Percentiles rank a stretch among this genome's conserved stretches.
Conservation (phyloP, 2,329 filamentous ascomycete genomes). For the Cordyceps pruinosa region DNA sequence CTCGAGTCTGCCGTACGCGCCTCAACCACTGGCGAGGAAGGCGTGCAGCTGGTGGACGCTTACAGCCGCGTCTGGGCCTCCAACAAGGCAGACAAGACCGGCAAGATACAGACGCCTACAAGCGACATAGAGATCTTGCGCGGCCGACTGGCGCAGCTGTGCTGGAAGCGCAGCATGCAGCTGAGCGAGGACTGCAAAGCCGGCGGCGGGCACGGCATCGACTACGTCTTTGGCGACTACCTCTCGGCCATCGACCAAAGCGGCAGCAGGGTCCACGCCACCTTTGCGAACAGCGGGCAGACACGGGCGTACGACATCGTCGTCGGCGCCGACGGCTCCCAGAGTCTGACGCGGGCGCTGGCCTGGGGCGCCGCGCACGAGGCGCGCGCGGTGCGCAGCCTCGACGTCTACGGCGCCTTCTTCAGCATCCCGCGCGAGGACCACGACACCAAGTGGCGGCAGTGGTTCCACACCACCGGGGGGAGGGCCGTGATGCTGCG, state of each 20-base stretch:
- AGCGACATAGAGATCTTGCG: constrained; percentile 56
- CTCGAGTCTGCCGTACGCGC: constrained; percentile 30
- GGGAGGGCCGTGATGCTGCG: constrained; percentile 30
- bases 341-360: constrained; percentile 39
- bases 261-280: constrained; percentile 25
- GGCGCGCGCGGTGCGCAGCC: constrained; percentile 20
- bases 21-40: constrained; percentile 39
- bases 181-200: constrained; percentile 36
- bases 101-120: constrained; percentile 38
- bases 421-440: constrained; percentile 30
- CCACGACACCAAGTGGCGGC: constrained; percentile 19
- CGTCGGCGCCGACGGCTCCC: constrained; percentile 48
- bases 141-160: constrained; percentile 37
- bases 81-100: constrained; percentile 33
- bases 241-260: constrained; percentile 24
- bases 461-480: constrained; percentile 27
- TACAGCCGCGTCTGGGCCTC: constrained; percentile 31
- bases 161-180: constrained; percentile 26
- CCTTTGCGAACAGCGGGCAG: constrained; percentile 36
- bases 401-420: constrained; percentile 30
- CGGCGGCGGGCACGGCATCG: constrained; percentile 11
- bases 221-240: constrained; percentile 25
- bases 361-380: constrained; percentile 25
- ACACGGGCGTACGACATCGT: constrained; percentile 41
- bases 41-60: constrained; percentile 38